phyloP scores from a whole-genome alignment of 495 filamentous ascomycete genomes.

The Poronia punctata region DNA sequence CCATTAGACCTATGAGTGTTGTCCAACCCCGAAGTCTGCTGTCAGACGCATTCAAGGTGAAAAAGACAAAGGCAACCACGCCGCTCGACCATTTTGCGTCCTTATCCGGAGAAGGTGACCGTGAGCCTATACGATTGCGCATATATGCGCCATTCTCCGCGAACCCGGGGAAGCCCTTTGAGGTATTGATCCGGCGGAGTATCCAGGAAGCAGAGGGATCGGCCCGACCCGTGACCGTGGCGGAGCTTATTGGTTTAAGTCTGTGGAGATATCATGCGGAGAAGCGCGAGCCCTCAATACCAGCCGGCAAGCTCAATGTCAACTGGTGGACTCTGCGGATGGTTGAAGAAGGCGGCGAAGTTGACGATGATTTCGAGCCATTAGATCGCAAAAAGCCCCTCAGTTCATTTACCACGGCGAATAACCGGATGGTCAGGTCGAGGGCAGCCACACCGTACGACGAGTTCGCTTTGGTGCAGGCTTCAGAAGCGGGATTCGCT shows the following conservation, averaged over 20 bases:
- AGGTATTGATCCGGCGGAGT: constrained; percentile 71
- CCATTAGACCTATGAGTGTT: constrained; percentile 72
- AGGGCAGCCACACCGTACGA: constrained; percentile 80
- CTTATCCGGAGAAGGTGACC: constrained; percentile 79
- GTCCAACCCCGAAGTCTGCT: constrained; percentile 69
- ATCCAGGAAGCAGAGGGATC: constrained; percentile 61
- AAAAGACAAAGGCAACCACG: constrained; percentile 69
- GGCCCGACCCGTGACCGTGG: constrained; percentile 65
- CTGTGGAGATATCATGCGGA: constrained; percentile 86
- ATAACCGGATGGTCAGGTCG: constrained; percentile 63
- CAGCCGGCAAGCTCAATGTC: constrained; percentile 65
- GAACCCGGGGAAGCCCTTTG: constrained; percentile 60
- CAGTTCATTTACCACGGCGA: constrained; percentile 82
- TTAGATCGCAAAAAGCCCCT: constrained; percentile 73
- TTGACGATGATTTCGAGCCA: constrained; percentile 92
- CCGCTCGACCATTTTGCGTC: constrained; percentile 80
- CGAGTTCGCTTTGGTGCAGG: constrained; percentile 85
- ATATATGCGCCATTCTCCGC: constrained; percentile 82
- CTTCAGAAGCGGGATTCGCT: constrained; percentile 65
- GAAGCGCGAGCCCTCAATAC: constrained; percentile 62
- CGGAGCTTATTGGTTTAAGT: constrained; percentile 83
- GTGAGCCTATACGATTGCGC: constrained; percentile 73
- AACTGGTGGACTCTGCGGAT: constrained; percentile 91
- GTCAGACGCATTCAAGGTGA: constrained; percentile 63
- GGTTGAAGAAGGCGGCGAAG: constrained; percentile 81